These are phyloP conservation scores for Phialemoniopsis sp. DNA, from an alignment of 2,329 filamentous ascomycete species.

Conservation along the genomic window DNA sequence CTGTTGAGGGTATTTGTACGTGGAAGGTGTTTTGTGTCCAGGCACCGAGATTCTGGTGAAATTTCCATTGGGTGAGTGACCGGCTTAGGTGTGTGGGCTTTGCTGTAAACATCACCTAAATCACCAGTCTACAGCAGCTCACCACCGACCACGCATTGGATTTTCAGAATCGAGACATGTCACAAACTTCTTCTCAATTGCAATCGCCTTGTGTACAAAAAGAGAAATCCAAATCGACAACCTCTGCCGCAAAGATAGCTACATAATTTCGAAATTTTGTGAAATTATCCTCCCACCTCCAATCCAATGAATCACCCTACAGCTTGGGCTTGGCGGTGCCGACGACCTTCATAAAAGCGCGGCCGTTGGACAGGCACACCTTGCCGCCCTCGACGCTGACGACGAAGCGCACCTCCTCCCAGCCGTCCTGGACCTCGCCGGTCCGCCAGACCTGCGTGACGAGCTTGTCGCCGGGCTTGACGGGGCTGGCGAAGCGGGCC, in stretches of 20 bases:
- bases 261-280: too few species aligned
- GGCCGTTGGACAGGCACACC: conserved; percentile 81
- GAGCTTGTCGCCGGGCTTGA: conserved; percentile 78
- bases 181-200: too few species aligned
- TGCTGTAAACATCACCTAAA: background rate
- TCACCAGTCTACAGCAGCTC: background rate
- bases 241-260: background rate
- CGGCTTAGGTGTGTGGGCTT: too few species aligned
- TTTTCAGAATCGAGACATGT: too few species aligned
- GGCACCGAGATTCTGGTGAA: conserved; percentile 8
- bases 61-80: background rate
- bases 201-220: too few species aligned
- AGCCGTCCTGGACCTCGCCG: conserved; percentile 64
- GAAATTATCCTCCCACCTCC: background rate
- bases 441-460: conserved; percentile 78
- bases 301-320: conserved; percentile 33
- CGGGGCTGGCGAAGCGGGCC: conserved; percentile 80
- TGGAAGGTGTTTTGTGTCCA: conserved; percentile 5
- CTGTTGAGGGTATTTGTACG: conserved; percentile 4
- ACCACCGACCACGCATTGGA: too few species aligned
- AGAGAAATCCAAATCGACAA: too few species aligned
- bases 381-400: conserved; percentile 77
- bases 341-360: conserved; percentile 69
- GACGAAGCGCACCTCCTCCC: conserved; percentile 79
- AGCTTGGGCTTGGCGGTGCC: conserved; percentile 57